Evolutionary conservation across 208 protist genomes (phyloP), one percentile per base, ranked within the genome.

Genomic region (Acanthamoeba castellanii): DNA sequence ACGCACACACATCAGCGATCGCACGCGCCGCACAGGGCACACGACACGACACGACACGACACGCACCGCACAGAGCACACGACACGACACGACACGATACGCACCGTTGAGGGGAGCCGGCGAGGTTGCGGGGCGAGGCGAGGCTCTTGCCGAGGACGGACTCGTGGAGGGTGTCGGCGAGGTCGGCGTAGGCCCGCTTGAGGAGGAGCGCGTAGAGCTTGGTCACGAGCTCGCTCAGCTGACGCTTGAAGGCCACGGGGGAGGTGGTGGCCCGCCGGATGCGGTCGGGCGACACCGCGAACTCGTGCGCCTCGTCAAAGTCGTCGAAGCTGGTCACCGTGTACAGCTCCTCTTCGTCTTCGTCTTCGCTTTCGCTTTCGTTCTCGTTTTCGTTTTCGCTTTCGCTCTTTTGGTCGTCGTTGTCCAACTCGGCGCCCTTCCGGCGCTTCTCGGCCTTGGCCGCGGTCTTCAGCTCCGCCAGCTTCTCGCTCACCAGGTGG

Each of bases 131-230:
- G 30, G 87, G 42, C 20, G 61, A 78, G 42, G 59, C 11, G 42
- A 27, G 16, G 57, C 25, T 30, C 66, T 74, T 92, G 32, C 87
- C 87, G 27, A 92, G 59, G 30, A 92, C 32, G 25, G 6, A 27
- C 66, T 92, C 87, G 66, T 92, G 50, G 42, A 92, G 87, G 22
- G 13, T 37, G 34, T 74, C 42, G 52, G 6, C 25, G 42, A 92
- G 87, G 27, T 68, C 45, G 34, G 30, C 34, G 66, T 92, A 74
- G 37, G 34, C 66, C 16, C 90, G 90, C 57, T 94, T 94, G 52
- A 94, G 50, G 20, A 94, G 90, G 57, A 94, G 18, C 20, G 50
- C n/a, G 55, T 94, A 94, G 90, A 94, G 37, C 50, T 84, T 81
- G 68, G 68, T 57, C 47, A 94, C 90, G 42, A 94, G 90, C 37